These are phyloP conservation scores for Daldinia concentrica DNA, from an alignment of 495 filamentous ascomycete genomes.

Conservation along the genomic window DNA sequence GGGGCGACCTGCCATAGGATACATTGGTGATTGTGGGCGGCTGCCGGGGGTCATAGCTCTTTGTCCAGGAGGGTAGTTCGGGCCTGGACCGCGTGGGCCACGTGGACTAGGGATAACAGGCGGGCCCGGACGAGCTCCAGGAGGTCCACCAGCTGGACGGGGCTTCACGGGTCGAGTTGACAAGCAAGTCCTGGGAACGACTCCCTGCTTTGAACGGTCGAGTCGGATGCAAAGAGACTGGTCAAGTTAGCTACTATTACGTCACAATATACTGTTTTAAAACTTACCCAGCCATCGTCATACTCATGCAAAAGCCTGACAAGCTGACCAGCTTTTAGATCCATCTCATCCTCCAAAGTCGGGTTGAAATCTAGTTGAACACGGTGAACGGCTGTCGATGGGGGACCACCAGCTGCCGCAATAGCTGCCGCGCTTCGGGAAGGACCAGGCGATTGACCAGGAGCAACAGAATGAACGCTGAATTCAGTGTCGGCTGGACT, in stretches of 20 bases:
- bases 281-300: conserved; percentile 96
- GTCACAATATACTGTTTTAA: conserved; percentile 1
- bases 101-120: conserved; percentile 49
- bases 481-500: conserved; percentile 70
- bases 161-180: conserved; percentile 93
- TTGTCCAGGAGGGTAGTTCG: conserved; percentile 55
- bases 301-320: conserved; percentile 94
- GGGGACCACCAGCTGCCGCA: conserved; percentile 64
- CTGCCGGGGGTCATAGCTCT: conserved; percentile 57
- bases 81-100: conserved; percentile 60
- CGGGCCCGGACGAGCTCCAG: conserved; percentile 53
- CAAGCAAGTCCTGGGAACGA: conserved; percentile 91
- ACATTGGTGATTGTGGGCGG: conserved; percentile 55
- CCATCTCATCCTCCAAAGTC: conserved; percentile 90
- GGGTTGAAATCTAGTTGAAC: conserved; percentile 96
- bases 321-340: conserved; percentile 78
- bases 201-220: conserved; percentile 90
- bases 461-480: conserved; percentile 61
- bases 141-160: conserved; percentile 60
- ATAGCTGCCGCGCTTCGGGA: conserved; percentile 60
- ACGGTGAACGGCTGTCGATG: conserved; percentile 75
- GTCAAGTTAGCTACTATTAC: conserved; percentile 51
- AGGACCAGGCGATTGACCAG: conserved; percentile 57
- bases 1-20: conserved; percentile 52
- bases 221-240: conserved; percentile 90